Evolutionary conservation across 176 grass and related monocot genomes (phyloP).

Genomic region (Bromus sterilis): DNA sequence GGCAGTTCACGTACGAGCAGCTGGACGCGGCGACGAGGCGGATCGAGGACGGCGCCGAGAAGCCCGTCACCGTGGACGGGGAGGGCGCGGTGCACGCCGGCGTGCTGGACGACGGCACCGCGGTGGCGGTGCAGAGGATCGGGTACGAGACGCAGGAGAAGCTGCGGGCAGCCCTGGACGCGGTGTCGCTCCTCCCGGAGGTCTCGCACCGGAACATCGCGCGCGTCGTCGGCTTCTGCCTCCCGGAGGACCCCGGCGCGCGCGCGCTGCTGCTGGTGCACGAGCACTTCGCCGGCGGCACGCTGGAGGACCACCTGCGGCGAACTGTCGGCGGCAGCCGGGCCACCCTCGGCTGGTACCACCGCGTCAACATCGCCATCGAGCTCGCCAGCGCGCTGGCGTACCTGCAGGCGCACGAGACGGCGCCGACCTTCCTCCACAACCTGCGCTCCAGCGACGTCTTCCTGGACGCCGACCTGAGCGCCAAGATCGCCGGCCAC

Average conservation of each 20-base stretch:
- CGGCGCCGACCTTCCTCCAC: constrained; percentile 47
- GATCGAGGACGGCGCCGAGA: constrained; percentile 41
- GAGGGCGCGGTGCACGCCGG: constrained; percentile 54
- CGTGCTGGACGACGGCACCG: constrained; percentile 58
- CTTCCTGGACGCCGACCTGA: constrained; percentile 45
- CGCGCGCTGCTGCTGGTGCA: constrained; percentile 69
- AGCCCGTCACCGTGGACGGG: constrained; percentile 20
- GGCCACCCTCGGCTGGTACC: constrained; percentile 66
- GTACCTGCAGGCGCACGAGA: constrained; percentile 60
- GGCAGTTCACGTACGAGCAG: constrained; percentile 87
- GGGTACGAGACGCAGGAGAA: constrained; percentile 45
- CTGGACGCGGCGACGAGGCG: constrained; percentile 64
- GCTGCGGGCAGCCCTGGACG: constrained; percentile 44
- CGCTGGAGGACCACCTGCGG: constrained; percentile 68
- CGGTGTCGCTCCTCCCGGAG: constrained; percentile 62
- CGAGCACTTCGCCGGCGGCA: constrained; percentile 65
- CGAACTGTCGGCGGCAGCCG: constrained; percentile 34
- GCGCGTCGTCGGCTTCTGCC: constrained; percentile 76
- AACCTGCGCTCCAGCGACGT: constrained; percentile 75
- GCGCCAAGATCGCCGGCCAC: constrained; percentile 67
- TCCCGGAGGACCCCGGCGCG: constrained; percentile 40
- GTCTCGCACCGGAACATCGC: constrained; percentile 64
- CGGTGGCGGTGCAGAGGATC: constrained; percentile 76
- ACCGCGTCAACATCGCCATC: constrained; percentile 67
- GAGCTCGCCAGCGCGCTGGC: constrained; percentile 75